These are phyloP conservation scores for Golubevia pallescens DNA, from an alignment of 1,284 basidiomycete genomes.

Conservation along the genomic window DNA sequence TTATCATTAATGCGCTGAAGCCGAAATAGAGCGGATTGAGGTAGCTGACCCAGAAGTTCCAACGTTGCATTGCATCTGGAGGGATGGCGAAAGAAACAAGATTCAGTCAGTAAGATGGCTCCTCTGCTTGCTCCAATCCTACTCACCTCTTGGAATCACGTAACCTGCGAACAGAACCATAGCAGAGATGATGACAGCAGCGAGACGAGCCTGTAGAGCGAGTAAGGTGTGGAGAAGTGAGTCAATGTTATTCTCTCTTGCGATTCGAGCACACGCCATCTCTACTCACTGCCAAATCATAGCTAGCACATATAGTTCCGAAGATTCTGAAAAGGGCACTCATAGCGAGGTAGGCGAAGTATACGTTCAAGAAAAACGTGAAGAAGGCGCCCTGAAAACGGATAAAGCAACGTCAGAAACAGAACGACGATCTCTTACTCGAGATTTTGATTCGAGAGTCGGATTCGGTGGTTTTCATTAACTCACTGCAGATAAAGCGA, in stretches of 20 bases:
- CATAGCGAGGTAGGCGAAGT: conserved; percentile 9
- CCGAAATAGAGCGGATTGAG: conserved; percentile 34
- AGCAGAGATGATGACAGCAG: conserved; percentile 38
- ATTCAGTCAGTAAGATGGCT: not conserved
- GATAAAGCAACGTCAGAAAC: not conserved
- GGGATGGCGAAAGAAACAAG: not conserved
- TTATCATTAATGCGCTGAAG: conserved; percentile 46
- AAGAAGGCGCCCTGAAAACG: conserved; percentile 9
- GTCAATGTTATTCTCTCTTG: no score
- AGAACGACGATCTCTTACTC: not conserved
- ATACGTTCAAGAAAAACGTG: conserved; percentile 5
- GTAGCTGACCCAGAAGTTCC: not conserved
- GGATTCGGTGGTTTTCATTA: not conserved
- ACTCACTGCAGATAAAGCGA: not conserved
- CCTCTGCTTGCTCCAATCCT: conserved; percentile 32
- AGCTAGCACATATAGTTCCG: conserved; percentile 6
- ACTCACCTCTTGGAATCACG: conserved; percentile 28
- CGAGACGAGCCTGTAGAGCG: conserved; percentile 41
- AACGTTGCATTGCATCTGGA: not conserved
- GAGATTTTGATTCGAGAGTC: no score
- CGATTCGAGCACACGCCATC: no score
- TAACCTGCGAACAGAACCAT: conserved; percentile 48
- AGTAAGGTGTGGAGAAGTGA: conserved; percentile 28
- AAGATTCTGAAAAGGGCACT: conserved; percentile 7
- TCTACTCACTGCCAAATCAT: conserved; percentile 6